A percentile compares a stretch with the other conserved stretches of the same genome.
Conservation (phyloP, 1,284 basidiomycete genomes). For the Austroboletus olivaceoglutinosus region DNA sequence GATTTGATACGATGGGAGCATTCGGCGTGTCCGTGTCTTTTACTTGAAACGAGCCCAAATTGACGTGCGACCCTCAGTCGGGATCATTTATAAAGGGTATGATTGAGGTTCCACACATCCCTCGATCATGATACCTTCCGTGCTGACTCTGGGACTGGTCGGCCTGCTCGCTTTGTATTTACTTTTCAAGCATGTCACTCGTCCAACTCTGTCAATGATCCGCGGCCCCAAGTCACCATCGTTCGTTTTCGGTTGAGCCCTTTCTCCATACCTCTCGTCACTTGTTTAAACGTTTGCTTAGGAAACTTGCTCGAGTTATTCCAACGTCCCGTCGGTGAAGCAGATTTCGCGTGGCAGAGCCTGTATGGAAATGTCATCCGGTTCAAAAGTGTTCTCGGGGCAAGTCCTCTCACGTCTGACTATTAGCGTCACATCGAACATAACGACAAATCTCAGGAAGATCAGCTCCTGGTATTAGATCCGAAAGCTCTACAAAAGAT, state of each 20-base stretch:
- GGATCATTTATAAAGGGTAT: background rate
- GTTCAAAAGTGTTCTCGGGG: constrained; percentile 26
- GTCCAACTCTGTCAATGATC: constrained; percentile 27
- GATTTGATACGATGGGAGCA: background rate
- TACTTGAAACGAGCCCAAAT: background rate
- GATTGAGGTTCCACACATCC: background rate
- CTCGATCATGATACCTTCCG: background rate
- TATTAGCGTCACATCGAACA: no score
- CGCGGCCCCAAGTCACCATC: constrained; percentile 34
- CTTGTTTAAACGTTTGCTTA: background rate
- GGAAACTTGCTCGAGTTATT: constrained; percentile 29
- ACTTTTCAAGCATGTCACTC: constrained; percentile 11
- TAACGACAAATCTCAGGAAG: constrained; percentile 14
- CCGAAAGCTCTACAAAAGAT: constrained; percentile 46
- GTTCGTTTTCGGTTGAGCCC: constrained; percentile 29
- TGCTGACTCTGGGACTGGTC: background rate
- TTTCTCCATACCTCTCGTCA: background rate
- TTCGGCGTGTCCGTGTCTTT: background rate
- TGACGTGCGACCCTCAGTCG: background rate
- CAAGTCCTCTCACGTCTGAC: constrained; percentile 5
- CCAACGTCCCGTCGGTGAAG: constrained; percentile 27
- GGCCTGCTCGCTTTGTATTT: constrained; percentile 12
- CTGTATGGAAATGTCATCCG: constrained; percentile 32
- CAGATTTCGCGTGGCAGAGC: constrained; percentile 34
- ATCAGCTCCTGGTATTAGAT: constrained; percentile 34